A percentile compares a stretch with the other conserved stretches of the same genome.
Evolutionary conservation across 176 grass and related monocot genomes (phyloP).

Genomic region (Paspalum notatum): DNA sequence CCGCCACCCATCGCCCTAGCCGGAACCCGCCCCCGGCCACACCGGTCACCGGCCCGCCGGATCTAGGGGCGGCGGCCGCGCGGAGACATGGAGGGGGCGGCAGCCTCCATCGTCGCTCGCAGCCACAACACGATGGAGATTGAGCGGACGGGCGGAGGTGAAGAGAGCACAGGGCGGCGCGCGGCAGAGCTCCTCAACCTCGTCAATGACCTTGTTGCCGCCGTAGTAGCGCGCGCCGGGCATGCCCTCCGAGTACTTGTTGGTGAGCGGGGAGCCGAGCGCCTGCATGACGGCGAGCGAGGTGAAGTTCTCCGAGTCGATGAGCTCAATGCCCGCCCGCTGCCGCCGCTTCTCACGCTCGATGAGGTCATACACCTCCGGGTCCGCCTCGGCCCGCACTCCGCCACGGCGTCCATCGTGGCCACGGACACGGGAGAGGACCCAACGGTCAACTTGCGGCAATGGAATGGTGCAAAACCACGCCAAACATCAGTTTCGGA

Average conservation of each 20-base stretch:
- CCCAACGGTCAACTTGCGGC: no score
- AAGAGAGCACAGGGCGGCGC: no score
- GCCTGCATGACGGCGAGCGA: slow-evolving; percentile 96
- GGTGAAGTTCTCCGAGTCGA: slow-evolving; percentile 99
- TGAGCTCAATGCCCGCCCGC: slow-evolving; percentile 90
- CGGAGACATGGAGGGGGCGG: no score
- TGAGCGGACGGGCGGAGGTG: no score
- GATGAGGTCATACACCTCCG: slow-evolving; percentile 70
- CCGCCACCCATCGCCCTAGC: no score
- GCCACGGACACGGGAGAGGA: neutral
- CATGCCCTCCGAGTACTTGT: slow-evolving; percentile 99
- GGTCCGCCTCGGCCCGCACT: slow-evolving; percentile 71
- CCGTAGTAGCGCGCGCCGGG: slow-evolving; percentile 90
- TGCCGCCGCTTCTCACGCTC: slow-evolving; percentile 96
- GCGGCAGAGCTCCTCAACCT: slow-evolving; percentile 87
- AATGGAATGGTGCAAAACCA: no score
- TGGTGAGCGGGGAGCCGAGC: slow-evolving; percentile 85
- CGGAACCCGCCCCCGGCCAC: no score
- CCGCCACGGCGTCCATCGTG: slow-evolving; percentile 15
- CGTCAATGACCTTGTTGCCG: slow-evolving; percentile 92
- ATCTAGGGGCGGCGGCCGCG: no score
- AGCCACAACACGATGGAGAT: no score
- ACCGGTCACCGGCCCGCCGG: no score
- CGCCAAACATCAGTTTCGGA: no score
- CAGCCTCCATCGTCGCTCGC: no score